A percentile compares a stretch with the other conserved stretches of the same genome.
phyloP scores from a whole-genome alignment of 441 rosid genomes.

The Capsella rubella region DNA sequence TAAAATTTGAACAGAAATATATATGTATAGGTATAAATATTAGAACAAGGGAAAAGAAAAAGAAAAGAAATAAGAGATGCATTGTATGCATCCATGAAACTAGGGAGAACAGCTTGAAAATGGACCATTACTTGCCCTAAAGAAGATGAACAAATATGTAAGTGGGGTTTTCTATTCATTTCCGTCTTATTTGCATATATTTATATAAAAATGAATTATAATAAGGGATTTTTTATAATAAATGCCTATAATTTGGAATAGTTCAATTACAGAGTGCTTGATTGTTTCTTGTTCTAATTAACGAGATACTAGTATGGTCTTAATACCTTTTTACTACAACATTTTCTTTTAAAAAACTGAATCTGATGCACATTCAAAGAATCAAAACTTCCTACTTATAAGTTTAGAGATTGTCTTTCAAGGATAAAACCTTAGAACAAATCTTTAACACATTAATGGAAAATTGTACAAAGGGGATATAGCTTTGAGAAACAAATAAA shows the following conservation, averaged over 20 bases:
- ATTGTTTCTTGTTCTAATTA: conserved; percentile 14
- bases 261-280: conserved; percentile 24
- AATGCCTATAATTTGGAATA: conserved; percentile 16
- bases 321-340: not conserved
- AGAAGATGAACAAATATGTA: conserved; percentile 49
- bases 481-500: conserved; percentile 33
- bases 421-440: not conserved
- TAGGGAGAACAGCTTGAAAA: conserved; percentile 58
- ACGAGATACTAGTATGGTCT: not conserved
- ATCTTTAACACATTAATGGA: not conserved
- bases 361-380: not conserved
- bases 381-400: not conserved
- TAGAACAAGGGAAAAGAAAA: not conserved
- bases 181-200: conserved; percentile 32
- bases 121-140: conserved; percentile 59
- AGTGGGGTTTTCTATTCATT: conserved; percentile 59
- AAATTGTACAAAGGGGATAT: not conserved
- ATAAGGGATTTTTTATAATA: conserved; percentile 18
- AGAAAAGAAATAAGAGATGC: conserved; percentile 52
- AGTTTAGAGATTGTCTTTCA: conserved; percentile 3
- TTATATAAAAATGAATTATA: conserved; percentile 29
- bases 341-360: conserved; percentile 4
- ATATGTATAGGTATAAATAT: not conserved
- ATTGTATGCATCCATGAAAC: conserved; percentile 63
- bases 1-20: conserved; percentile 2